Base-by-base conservation (phyloP, 1,284 basidiomycete species). In the Neolentinus lepideus region DNA sequence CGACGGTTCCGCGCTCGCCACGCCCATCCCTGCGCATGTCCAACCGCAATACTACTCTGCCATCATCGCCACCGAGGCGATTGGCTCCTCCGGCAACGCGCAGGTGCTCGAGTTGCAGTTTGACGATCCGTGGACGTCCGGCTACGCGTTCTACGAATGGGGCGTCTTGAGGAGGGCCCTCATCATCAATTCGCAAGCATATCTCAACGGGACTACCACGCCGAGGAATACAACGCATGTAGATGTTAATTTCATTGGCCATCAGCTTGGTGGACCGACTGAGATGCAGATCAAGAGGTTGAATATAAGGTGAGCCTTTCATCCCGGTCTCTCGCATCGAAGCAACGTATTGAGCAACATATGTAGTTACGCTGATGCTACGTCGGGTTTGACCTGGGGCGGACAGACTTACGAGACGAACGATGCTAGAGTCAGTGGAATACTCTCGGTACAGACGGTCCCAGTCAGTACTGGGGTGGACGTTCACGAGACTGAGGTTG, bases 391-490 rank as follows among this genome's bases (percentile, higher is more conserved):
- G 54, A 81, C 74, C 0, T 85, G 83, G 83, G 84, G 76, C 52
- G 84, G 84, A 2, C 82, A 84, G 66, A 80, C 76, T 2, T 87
- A 80, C 57, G 85, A 86, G 65, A 86, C 82, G 0, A 51, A 60
- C 31, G 70, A 81, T 58, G 83, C 73, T 0, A 71, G 66, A 46
- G 75, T 80, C 14, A 65, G 61, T 10, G 83, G 84, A 0, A 54
- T 24, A 10, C 53, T 75, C 26, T 62, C 64, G 3, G 60, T 71
- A 1, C 70, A 79, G 58, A 71, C 51, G 0, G 64, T 71, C 14
- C 54, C 64, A n/a, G 62, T 82, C 25, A 51, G 60, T 10, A 62
- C 61, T 10, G 83, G 83, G 0, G 57, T 87, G 6, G 74, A 80
- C 61, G 72, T 86, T 25, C 66, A 69, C 51, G 79, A 76, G 25